Conservation (phyloP, 1,284 basidiomycete genomes). For the Leccinum variabile region DNA sequence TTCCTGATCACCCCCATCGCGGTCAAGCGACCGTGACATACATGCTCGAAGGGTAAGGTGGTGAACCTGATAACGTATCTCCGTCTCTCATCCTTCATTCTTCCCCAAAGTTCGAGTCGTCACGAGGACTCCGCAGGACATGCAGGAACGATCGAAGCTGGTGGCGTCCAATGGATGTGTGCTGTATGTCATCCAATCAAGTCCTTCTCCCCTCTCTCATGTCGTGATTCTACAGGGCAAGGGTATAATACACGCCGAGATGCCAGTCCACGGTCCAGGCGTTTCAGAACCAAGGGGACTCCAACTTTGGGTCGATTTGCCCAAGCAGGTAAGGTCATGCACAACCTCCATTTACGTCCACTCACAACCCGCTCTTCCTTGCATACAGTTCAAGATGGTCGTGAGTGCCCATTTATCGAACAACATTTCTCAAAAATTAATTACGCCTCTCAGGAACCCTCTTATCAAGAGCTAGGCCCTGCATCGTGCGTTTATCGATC, state of each 20-base stretch:
- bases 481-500: slow-evolving; percentile 43
- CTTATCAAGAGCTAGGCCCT: slow-evolving; percentile 75
- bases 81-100: not conserved
- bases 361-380: slow-evolving; percentile 28
- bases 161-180: slow-evolving; percentile 96
- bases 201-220: not conserved
- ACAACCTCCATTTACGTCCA: not conserved
- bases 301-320: slow-evolving; percentile 95
- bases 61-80: not conserved
- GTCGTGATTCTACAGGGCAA: slow-evolving; percentile 30
- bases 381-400: slow-evolving; percentile 76
- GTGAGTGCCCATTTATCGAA: slow-evolving; percentile 38
- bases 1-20: slow-evolving; percentile 68
- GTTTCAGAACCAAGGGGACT: slow-evolving; percentile 73
- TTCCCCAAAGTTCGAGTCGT: slow-evolving; percentile 52
- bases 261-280: slow-evolving; percentile 80
- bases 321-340: slow-evolving; percentile 54
- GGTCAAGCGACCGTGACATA: too few species aligned
- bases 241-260: slow-evolving; percentile 84
- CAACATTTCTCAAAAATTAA: not conserved
- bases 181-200: slow-evolving; percentile 52
- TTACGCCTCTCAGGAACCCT: slow-evolving; percentile 51
- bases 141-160: slow-evolving; percentile 75
- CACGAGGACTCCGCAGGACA: slow-evolving; percentile 96
- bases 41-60: slow-evolving; percentile 64